Evolutionary conservation across 2,329 filamentous ascomycete genomes (phyloP).

Genomic region (Aspergillus japonicus): DNA sequence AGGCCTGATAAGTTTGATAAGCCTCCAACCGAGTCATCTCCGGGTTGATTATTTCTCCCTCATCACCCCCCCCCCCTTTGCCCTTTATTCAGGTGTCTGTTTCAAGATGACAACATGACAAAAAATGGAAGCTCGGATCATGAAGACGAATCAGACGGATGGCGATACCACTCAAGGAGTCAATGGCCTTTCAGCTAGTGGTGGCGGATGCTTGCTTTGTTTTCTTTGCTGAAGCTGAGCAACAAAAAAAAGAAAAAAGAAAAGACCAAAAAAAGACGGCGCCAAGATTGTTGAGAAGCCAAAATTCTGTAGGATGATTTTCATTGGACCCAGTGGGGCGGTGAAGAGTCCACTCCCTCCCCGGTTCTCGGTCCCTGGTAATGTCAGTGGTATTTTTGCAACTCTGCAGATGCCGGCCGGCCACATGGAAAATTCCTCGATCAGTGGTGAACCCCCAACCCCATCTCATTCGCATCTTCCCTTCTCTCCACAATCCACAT

Average conservation of each 20-base stretch:
- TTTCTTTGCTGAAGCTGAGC: too few species aligned
- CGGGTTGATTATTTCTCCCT: conserved; percentile 2
- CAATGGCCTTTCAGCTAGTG: not conserved
- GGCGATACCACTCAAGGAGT: not conserved
- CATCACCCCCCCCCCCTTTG: too few species aligned
- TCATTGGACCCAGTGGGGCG: conserved; percentile 12
- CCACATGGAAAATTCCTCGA: not conserved
- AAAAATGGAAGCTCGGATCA: too few species aligned
- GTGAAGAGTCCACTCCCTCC: conserved; percentile 11
- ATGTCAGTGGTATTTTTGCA: not conserved
- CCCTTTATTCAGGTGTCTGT: too few species aligned
- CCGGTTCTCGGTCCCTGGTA: conserved; percentile 7
- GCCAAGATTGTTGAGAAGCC: conserved; percentile 20
- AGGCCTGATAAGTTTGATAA: not conserved
- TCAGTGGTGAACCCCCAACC: not conserved
- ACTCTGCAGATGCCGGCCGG: not conserved
- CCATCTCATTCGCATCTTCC: not conserved
- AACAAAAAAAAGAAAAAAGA: not conserved
- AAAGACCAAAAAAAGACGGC: not conserved
- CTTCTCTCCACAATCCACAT: not conserved
- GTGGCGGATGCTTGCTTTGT: not conserved
- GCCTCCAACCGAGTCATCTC: not conserved
- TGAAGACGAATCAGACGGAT: not conserved
- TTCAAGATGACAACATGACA: too few species aligned
- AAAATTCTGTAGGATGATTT: not conserved